A percentile compares a stretch with the other conserved stretches of the same genome.
Evolutionary conservation across 2,329 filamentous ascomycete genomes (phyloP).

Genomic region (Diplodia sapinea): DNA sequence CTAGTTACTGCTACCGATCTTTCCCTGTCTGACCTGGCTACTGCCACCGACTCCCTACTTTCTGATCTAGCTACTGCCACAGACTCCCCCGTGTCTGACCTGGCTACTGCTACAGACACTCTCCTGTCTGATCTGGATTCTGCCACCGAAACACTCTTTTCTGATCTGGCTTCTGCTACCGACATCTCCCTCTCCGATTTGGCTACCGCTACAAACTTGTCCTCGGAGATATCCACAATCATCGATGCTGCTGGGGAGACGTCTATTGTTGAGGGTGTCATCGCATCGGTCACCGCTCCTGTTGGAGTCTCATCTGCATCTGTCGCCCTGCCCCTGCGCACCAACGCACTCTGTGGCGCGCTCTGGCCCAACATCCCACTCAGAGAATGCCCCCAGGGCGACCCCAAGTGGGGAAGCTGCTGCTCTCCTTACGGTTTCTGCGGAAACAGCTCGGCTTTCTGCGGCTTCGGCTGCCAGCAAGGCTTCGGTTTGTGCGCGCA

Average conservation of each 20-base stretch:
- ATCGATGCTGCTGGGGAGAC: not conserved
- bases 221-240: not conserved
- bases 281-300: not conserved
- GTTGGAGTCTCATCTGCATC: not conserved
- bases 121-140: not conserved
- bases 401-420: not conserved
- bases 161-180: too few relatives aligned
- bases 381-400: conserved; percentile 1
- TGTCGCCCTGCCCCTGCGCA: not conserved
- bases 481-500: conserved; percentile 2
- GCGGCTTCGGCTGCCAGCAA: conserved; percentile 4
- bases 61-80: not conserved
- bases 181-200: not conserved
- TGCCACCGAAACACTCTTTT: too few relatives aligned
- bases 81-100: not conserved
- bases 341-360: conserved; percentile 10
- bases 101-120: not conserved
- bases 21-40: not conserved
- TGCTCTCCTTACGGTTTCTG: conserved; percentile 22
- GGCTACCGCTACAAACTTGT: not conserved
- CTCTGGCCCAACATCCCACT: not conserved
- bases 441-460: conserved; percentile 7
- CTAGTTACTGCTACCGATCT: not conserved
- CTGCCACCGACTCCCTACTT: not conserved
- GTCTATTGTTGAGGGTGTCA: not conserved